These are phyloP conservation scores for Wallemia ichthyophaga DNA, from an alignment of 1,284 basidiomycete species.

Conservation along the genomic window DNA sequence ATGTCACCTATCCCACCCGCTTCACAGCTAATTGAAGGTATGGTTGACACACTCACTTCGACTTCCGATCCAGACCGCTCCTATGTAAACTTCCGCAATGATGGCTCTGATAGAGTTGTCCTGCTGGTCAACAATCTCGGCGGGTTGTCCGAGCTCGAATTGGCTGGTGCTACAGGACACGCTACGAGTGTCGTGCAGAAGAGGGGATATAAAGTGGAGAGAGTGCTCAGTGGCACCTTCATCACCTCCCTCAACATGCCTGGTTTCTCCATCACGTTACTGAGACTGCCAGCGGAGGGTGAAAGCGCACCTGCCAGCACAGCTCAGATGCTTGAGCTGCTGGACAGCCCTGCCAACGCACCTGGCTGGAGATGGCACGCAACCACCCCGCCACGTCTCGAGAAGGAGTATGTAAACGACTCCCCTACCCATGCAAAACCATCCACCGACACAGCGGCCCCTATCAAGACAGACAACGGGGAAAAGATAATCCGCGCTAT, in stretches of 20 bases:
- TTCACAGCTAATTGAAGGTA: conserved; percentile 32
- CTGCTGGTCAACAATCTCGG: conserved; percentile 27
- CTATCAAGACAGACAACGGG: not conserved
- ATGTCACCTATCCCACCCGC: conserved; percentile 39
- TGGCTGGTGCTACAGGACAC: conserved; percentile 25
- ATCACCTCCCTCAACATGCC: conserved; percentile 90
- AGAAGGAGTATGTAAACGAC: not conserved
- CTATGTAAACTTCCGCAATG: conserved; percentile 43
- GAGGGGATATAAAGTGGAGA: conserved; percentile 27
- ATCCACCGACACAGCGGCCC: not conserved
- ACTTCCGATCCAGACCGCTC: conserved; percentile 51
- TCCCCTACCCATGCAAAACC: not conserved
- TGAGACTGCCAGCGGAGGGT: conserved; percentile 32
- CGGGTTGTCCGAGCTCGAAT: conserved; percentile 56
- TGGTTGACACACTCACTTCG: conserved; percentile 40
- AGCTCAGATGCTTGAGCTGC: conserved; percentile 31
- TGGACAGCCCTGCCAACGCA: conserved; percentile 41
- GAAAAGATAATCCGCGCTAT: conserved; percentile 27
- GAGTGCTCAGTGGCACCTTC: conserved; percentile 45
- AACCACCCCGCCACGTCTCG: conserved; percentile 8
- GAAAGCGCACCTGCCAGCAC: conserved; percentile 14
- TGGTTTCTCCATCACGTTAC: conserved; percentile 63
- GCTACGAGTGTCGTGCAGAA: conserved; percentile 25
- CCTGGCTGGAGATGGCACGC: conserved; percentile 62
- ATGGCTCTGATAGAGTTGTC: conserved; percentile 27